A percentile compares a stretch with the other conserved stretches of the same genome.
phyloP scores from a whole-genome alignment of 495 filamentous ascomycete species.

The Pseudevernia furfuracea region DNA sequence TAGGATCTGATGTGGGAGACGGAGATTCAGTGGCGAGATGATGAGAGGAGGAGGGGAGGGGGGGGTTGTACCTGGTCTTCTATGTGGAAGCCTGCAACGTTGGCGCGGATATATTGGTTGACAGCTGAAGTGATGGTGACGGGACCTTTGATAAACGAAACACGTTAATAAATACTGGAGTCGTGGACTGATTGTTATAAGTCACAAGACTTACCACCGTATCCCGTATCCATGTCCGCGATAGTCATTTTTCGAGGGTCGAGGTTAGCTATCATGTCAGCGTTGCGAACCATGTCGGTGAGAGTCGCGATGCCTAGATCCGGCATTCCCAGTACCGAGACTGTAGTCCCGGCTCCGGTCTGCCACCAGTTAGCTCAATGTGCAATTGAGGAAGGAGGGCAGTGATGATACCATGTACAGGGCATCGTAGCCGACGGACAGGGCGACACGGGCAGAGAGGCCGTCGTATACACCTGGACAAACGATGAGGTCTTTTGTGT shows the following conservation, averaged over 20 bases:
- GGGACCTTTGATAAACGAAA: too few species aligned
- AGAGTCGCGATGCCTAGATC: slow-evolving; percentile 57
- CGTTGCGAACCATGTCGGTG: slow-evolving; percentile 58
- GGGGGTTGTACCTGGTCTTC: too few species aligned
- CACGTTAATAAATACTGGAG: too few species aligned
- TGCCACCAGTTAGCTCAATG: slow-evolving; percentile 30
- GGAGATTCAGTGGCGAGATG: too few species aligned
- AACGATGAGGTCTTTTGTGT: slow-evolving; percentile 40
- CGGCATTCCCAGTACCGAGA: slow-evolving; percentile 54
- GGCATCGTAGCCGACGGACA: slow-evolving; percentile 51
- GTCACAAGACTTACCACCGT: slow-evolving; percentile 40
- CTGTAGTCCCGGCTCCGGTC: slow-evolving; percentile 62
- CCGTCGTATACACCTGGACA: slow-evolving; percentile 65
- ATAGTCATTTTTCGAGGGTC: slow-evolving; percentile 53
- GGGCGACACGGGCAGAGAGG: slow-evolving; percentile 55
- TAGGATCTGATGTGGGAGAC: too few species aligned
- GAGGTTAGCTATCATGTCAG: slow-evolving; percentile 57
- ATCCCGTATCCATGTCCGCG: slow-evolving; percentile 62
- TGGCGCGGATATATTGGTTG: slow-evolving; percentile 7
- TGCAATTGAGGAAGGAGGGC: too few species aligned
- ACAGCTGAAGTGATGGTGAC: too few species aligned
- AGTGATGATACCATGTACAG: slow-evolving; percentile 57
- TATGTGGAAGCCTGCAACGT: too few species aligned
- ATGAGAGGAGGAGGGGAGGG: too few species aligned
- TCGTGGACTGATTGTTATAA: not conserved